Conservation (phyloP, 1,139 yeast genomes). For the Scheffersomyces illinoinensis region DNA sequence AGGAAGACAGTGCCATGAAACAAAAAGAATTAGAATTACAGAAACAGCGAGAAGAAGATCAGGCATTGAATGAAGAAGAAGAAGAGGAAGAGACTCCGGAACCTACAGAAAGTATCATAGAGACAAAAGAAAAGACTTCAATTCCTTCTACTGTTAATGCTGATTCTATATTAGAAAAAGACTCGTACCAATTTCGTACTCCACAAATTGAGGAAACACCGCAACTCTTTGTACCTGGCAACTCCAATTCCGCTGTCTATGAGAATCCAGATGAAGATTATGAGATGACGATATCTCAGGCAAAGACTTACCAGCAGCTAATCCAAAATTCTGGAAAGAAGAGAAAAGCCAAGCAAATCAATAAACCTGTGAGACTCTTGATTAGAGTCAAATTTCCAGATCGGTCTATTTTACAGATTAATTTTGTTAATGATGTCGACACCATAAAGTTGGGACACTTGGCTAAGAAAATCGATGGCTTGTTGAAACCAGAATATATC, state of each 20-base stretch:
- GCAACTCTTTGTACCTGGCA: constrained; percentile 24
- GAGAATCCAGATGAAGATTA: constrained; percentile 51
- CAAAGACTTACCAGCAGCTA: constrained; percentile 51
- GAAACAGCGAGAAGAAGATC: background rate
- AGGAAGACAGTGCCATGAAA: constrained; percentile 5
- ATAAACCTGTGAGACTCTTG: constrained; percentile 28
- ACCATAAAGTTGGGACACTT: constrained; percentile 44
- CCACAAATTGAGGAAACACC: constrained; percentile 13
- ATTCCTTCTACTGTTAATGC: background rate
- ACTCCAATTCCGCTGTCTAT: constrained; percentile 16
- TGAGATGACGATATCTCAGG: constrained; percentile 54
- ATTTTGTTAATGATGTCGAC: constrained; percentile 39
- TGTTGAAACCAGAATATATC: constrained; percentile 37
- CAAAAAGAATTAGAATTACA: background rate
- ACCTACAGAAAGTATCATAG: background rate
- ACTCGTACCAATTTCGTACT: background rate
- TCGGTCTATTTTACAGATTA: constrained; percentile 48
- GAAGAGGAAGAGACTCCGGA: background rate
- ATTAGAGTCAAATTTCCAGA: constrained; percentile 59
- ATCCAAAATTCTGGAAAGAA: constrained; percentile 41
- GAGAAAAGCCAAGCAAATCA: constrained; percentile 21
- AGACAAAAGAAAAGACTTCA: background rate
- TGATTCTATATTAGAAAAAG: background rate
- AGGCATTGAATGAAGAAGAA: background rate
- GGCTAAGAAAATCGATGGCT: constrained; percentile 34